Evolutionary conservation across 140 eudicot species (phyloP), one percentile per base, ranked within the genome.

Genomic region (Stevia rebaudiana): DNA sequence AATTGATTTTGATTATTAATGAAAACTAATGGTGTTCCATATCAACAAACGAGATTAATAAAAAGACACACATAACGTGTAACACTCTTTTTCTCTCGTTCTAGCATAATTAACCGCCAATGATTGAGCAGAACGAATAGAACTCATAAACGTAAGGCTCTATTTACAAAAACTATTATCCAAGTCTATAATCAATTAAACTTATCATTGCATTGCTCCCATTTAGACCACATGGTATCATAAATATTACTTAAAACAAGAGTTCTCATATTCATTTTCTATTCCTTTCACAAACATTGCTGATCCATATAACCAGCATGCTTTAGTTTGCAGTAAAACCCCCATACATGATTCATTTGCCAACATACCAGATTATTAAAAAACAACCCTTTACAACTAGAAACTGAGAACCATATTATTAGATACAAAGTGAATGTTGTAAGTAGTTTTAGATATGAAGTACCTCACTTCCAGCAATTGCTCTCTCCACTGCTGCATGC

Each of bases 381-480:
- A 71, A 59, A 35, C 43, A 70, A 47, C 25, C 53, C 43, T 70
- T 70, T 30, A 36, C 50, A 46, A 39, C 42, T 4, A 31, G 16
- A 39, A 13, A 62, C 5, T 35, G n/a, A 46, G 31, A 33, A 28
- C 24, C 36, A 69, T 47, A 43, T 47, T 65, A 59, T 35, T 44
- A 40, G 40, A 70, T 12, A 25, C 64, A 64, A 18, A 51, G 19
- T 52, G 53, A 72, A 51, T 47, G 51, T 21, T 9, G 21, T 31
- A 63, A 55, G 52, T 33, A 53, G 43, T 64, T 19, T n/a, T 28
- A 63, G 55, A 59, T 55, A 57, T 44, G 25, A 74, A 49, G 51
- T 84, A 90, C 97, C 95, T 90, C 86, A 3, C 84, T 86, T 70
- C 82, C 77, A 39, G 82, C 81, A 70, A 90, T 82, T 77, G 97